Base-by-base conservation (phyloP, 2,329 filamentous ascomycete genomes). In the Rhinocladiella similis region DNA sequence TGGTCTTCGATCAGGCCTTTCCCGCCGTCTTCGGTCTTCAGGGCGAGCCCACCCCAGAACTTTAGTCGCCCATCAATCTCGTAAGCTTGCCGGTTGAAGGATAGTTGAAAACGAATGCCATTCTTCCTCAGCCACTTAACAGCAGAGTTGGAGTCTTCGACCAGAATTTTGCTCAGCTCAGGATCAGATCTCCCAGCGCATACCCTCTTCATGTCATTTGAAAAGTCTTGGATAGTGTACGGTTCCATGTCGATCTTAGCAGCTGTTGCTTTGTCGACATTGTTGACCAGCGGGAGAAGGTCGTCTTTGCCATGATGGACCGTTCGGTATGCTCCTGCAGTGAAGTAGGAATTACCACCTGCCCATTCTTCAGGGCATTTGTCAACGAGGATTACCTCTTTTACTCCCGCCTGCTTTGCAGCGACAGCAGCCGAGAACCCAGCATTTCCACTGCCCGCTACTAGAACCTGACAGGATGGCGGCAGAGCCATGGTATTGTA, bases 41-140 rank as follows among this genome's bases (percentile, higher is more conserved):
- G 69, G n/a, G 74, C 76, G 66, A 89, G 69, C 0, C 85, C 85
- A 10, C 86, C 86, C 85, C 85, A 88, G 67, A 88, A 88, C 64
- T 83, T 84, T 65, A 78, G 78, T 27, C 80, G 73, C 1, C 81
- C 83, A 49, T 82, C 74, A n/a, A 87, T 77, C 54, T 84, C 74
- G 66, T 86, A 89, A 0, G 86, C 83, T 65, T 89, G 85, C 2
- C 86, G 75, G 56, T 87, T 83, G 68, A 88, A 88, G 1, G 78
- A 81, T 2, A 88, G 71, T 64, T 83, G 78, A 63, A 84, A 87
- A 1, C 77, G 72, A 2, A 85, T 70, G 0, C 84, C 84, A 39
- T 82, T 75, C 46, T 67, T 60, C 1, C 75, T 75, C 1, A 87
- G 72, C 84, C 84, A 86, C 63, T 80, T 77, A 6, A 85, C 69